phyloP scores from a whole-genome alignment of 441 rosid species.

The Francoa sonchifolia region DNA sequence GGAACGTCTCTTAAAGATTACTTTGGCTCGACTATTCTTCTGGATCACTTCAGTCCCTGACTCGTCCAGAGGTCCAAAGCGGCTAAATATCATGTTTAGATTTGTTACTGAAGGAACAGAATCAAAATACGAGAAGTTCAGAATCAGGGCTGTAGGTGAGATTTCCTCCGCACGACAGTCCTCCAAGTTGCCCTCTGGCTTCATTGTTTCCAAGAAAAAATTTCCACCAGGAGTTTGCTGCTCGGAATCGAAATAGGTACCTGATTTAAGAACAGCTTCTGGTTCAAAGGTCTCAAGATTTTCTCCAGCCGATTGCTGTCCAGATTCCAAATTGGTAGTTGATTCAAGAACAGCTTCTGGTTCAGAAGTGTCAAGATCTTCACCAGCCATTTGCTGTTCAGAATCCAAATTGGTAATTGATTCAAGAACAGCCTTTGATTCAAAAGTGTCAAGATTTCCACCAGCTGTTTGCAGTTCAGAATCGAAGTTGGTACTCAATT shows the following conservation, averaged over 20 bases:
- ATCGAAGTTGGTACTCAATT: too few relatives aligned
- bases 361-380: too few relatives aligned
- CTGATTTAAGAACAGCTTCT: constrained; percentile 8
- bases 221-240: constrained; percentile 10
- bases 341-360: too few relatives aligned
- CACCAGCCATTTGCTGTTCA: too few relatives aligned
- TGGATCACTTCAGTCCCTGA: constrained; percentile 36
- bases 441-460: too few relatives aligned
- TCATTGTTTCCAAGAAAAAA: constrained; percentile 13
- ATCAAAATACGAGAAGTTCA: constrained; percentile 38
- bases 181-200: constrained; percentile 6
- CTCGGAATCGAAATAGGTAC: constrained; percentile 10
- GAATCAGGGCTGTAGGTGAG: constrained; percentile 38
- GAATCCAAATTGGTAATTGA: too few relatives aligned
- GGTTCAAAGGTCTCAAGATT: constrained; percentile 9
- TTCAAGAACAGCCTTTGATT: too few relatives aligned
- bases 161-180: constrained; percentile 14
- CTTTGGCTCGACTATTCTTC: constrained; percentile 49
- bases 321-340: too few relatives aligned
- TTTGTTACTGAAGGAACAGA: constrained; percentile 38
- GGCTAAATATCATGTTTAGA: constrained; percentile 50
- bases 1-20: constrained; percentile 41
- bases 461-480: too few relatives aligned
- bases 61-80: constrained; percentile 37
- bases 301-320: constrained; percentile 6